Evolutionary conservation across 2,329 filamentous ascomycete genomes (phyloP), one percentile per base, ranked within the genome.

Genomic region (Paradendryphiella salina): DNA sequence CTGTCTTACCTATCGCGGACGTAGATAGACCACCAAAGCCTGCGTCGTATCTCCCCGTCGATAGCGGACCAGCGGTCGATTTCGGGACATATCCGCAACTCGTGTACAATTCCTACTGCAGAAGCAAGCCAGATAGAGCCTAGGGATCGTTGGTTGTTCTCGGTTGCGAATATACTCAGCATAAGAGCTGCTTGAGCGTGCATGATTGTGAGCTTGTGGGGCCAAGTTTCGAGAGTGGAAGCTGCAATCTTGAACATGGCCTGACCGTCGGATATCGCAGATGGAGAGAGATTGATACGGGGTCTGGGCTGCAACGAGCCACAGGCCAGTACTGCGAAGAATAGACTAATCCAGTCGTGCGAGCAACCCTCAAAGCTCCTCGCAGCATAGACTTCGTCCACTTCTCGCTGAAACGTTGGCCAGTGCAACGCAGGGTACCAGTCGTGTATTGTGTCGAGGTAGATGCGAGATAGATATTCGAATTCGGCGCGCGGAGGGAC

Each of bases 1-100:
- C 2, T 20, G 31, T 17, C 78, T 67, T 69, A 86, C 84, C 91
- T 85, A 75, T 99, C 94, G 76, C 92, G 85, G 36, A 90, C 84
- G 73, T 97, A 97, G 49, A 96, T 84, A 11, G 89, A 85, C 91
- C 94, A 99, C 93, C 93, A 99, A 2, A 94, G 84, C 47, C 92
- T 82, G 54, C 89, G 85, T 46, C 92, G 85, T 84, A 93, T 91
- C 73, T 97, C 93, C 9, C 83, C 83, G 64, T 96, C 91, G 11
- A 96, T 78, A 1, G 85, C 80, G 2, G 88, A 82, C 80, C 87
- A 90, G 0, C 85, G 81, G 0, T 86, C 87, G 1, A 84, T 83
- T 63, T 96, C 89, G 5, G 83, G 77, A 64, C 96, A 87, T 8
- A 97, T 78, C 0, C 89, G 89, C 37, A 96, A 79, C 59, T 94